These are phyloP conservation scores for Biscutella laevigata DNA, from an alignment of 441 rosid genomes.

Conservation along the genomic window DNA sequence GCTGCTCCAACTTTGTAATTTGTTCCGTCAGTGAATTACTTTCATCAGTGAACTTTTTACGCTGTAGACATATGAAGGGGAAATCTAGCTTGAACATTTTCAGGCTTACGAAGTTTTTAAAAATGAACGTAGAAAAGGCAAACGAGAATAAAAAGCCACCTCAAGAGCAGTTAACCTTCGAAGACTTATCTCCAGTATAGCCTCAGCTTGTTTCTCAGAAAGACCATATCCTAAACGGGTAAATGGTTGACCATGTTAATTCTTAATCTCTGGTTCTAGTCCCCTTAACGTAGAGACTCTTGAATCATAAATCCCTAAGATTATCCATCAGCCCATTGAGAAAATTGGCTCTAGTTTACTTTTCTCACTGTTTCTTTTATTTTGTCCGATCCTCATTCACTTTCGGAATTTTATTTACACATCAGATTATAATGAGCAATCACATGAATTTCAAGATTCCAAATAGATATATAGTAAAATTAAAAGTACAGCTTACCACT, in stretches of 20 bases:
- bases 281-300: background rate
- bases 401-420: background rate
- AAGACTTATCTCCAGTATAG: conserved; percentile 74
- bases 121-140: background rate
- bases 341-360: background rate
- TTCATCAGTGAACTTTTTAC: conserved; percentile 70
- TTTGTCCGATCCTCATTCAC: background rate
- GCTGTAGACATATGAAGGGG: conserved; percentile 36
- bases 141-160: conserved; percentile 33
- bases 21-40: conserved; percentile 56
- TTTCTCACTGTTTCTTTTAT: background rate
- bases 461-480: background rate
- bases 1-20: conserved; percentile 63
- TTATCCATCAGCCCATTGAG: background rate
- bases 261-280: background rate
- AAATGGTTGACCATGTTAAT: background rate
- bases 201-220: conserved; percentile 88
- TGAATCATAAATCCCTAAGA: background rate
- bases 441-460: background rate
- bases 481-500: conserved; percentile 37
- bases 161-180: conserved; percentile 76
- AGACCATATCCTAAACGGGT: conserved; percentile 50
- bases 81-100: conserved; percentile 5
- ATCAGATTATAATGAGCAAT: background rate
- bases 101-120: background rate